Evolutionary conservation across 306 rosid genomes (phyloP).

Genomic region (Rosa lucieae): DNA sequence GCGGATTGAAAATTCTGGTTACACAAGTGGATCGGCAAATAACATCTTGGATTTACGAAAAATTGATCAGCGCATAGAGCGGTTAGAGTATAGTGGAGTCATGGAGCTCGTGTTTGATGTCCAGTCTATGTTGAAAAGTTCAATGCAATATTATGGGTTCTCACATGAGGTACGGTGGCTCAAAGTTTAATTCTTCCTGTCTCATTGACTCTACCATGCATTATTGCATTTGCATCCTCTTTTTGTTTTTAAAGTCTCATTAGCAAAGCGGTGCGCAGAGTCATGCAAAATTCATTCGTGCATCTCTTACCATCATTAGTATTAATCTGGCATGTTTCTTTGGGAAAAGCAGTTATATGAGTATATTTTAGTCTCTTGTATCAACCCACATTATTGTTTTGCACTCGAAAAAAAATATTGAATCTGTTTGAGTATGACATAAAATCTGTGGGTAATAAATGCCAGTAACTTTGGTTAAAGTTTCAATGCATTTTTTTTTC

Average conservation of each 20-base stretch:
- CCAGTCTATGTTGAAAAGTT: conserved; percentile 83
- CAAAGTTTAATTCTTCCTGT: conserved; percentile 6
- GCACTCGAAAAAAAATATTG: neutral
- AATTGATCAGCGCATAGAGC: conserved; percentile 86
- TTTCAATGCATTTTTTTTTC: neutral
- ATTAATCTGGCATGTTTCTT: too few species aligned
- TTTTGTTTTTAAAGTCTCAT: neutral
- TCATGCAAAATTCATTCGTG: neutral
- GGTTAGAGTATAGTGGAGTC: conserved; percentile 76
- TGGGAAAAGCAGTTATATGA: neutral
- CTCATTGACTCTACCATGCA: neutral
- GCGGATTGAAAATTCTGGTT: conserved; percentile 67
- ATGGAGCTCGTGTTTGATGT: conserved; percentile 89
- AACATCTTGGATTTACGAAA: conserved; percentile 67
- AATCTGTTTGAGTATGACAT: neutral
- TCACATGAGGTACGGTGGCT: conserved; percentile 74
- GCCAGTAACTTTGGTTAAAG: neutral
- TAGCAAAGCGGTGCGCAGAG: neutral
- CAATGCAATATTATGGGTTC: conserved; percentile 75
- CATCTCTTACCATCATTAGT: neutral
- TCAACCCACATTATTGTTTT: neutral
- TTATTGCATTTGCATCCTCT: conserved; percentile 12
- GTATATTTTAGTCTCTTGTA: neutral
- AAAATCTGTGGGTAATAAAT: conserved; percentile 1
- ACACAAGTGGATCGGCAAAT: conserved; percentile 55